A percentile compares a stretch with the other conserved stretches of the same genome.
Evolutionary conservation across 257 asterid genomes (phyloP).

Genomic region (Forsythia viridissima): DNA sequence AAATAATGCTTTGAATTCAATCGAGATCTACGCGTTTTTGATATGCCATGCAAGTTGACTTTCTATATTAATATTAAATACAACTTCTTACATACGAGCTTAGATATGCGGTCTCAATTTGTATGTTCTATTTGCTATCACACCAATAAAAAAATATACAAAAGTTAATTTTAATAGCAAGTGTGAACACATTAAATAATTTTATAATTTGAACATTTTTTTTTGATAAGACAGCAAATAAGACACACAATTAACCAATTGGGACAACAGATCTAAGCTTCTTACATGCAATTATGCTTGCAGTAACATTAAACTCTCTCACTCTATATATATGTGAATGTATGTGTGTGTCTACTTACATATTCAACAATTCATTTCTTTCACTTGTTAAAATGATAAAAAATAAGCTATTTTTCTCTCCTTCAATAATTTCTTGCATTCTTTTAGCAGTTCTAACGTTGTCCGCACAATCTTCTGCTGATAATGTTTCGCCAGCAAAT

Average conservation of each 20-base stretch:
- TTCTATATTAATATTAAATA: neutral
- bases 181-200: no score
- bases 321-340: conserved; percentile 11
- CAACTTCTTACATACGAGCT: neutral
- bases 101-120: no score
- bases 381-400: conserved; percentile 26
- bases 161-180: no score
- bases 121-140: no score
- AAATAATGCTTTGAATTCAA: conserved; percentile 13
- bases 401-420: neutral
- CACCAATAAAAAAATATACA: no score
- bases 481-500: conserved; percentile 17
- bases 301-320: conserved; percentile 1
- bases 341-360: neutral
- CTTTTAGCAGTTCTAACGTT: conserved; percentile 16
- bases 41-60: conserved; percentile 37
- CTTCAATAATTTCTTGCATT: neutral
- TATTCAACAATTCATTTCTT: neutral
- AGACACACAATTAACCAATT: no score
- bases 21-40: conserved; percentile 46
- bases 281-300: neutral
- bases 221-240: no score
- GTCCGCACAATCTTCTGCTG: conserved; percentile 15
- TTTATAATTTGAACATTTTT: no score
- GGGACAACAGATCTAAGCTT: no score